These are phyloP conservation scores for Spergularia marina DNA, from an alignment of 148 eudicot species.

Conservation along the genomic window DNA sequence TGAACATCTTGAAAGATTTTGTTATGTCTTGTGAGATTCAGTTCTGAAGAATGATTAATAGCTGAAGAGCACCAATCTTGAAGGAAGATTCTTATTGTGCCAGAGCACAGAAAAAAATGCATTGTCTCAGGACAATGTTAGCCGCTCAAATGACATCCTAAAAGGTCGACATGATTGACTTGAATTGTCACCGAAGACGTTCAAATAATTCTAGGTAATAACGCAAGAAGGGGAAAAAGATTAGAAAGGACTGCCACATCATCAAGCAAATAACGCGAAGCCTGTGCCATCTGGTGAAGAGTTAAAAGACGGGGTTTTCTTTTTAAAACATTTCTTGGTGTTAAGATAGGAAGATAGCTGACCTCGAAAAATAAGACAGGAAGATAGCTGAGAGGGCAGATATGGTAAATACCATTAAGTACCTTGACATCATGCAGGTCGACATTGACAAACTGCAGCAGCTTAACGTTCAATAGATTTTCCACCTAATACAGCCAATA, in stretches of 20 bases:
- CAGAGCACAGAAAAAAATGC: neutral
- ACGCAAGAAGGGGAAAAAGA: no score
- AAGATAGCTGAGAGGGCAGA: slow-evolving; percentile 15
- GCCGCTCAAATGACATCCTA: neutral
- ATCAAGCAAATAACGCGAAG: no score
- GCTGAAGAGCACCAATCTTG: neutral
- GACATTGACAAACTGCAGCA: slow-evolving; percentile 66
- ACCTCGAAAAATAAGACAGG: neutral
- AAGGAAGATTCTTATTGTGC: neutral
- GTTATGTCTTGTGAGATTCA: neutral
- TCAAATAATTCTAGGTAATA: neutral
- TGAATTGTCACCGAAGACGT: neutral
- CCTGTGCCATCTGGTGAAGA: neutral
- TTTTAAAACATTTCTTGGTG: neutral
- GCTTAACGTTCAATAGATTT: slow-evolving; percentile 57
- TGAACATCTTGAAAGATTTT: neutral
- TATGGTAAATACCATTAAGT: slow-evolving; percentile 33
- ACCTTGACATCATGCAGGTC: slow-evolving; percentile 90
- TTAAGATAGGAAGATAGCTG: neutral
- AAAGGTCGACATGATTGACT: neutral
- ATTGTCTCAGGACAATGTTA: neutral
- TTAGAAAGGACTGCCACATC: no score
- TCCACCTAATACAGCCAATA: slow-evolving; percentile 59
- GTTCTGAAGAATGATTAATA: neutral
- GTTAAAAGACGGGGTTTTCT: neutral